Conservation (phyloP, 768 basidiomycete species). For the Boletus edulis region DNA sequence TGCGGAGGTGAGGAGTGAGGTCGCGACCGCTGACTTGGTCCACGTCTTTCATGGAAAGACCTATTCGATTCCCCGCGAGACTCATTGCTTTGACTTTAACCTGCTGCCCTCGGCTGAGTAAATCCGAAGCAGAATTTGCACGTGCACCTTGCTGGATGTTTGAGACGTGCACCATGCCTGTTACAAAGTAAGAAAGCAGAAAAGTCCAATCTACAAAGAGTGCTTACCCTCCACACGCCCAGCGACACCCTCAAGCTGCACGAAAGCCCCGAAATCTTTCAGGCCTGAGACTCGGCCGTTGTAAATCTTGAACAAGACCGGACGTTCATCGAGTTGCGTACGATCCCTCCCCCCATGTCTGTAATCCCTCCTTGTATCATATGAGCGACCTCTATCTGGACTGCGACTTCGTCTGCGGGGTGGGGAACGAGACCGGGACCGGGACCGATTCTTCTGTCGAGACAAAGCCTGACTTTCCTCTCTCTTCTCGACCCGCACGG, state of each 20-base stretch:
- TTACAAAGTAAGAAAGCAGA: slow-evolving; percentile 4
- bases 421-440: slow-evolving; percentile 43
- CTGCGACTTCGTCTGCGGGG: slow-evolving; percentile 55
- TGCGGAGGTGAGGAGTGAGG: slow-evolving; percentile 90
- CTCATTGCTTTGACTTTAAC: slow-evolving; percentile 99
- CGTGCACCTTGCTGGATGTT: slow-evolving; percentile 84
- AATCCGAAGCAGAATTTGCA: slow-evolving; percentile 82
- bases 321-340: slow-evolving; percentile 64
- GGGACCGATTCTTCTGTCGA: slow-evolving; percentile 50
- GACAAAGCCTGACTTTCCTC: slow-evolving; percentile 57
- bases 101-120: slow-evolving; percentile 77
- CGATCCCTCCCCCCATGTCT: slow-evolving; percentile 38
- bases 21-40: slow-evolving; percentile 90
- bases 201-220: neutral
- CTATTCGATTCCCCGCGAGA: slow-evolving; percentile 73
- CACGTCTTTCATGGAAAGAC: slow-evolving; percentile 97
- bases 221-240: slow-evolving; percentile 86
- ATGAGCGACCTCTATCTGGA: slow-evolving; percentile 55
- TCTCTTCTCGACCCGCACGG: slow-evolving; percentile 38
- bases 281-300: slow-evolving; percentile 78
- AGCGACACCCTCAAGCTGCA: slow-evolving; percentile 80
- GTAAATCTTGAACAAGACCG: slow-evolving; percentile 94
- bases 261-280: slow-evolving; percentile 96
- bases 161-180: slow-evolving; percentile 98
- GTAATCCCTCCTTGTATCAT: slow-evolving; percentile 42